Evolutionary conservation across 495 filamentous ascomycete genomes (phyloP), one percentile per base, ranked within the genome.

Genomic region (Penicillium macrosclerotiorum): DNA sequence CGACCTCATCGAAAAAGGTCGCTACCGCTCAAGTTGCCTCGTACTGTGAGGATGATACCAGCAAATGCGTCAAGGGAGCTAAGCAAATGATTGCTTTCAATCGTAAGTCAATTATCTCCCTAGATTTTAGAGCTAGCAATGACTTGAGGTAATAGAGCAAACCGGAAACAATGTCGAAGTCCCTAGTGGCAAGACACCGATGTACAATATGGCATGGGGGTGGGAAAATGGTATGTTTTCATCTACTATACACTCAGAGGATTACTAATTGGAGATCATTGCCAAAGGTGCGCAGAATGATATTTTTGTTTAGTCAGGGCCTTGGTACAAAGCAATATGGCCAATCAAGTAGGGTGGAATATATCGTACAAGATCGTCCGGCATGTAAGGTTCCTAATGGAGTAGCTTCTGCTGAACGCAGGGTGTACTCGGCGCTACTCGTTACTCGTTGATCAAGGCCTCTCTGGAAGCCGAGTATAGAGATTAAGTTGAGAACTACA

Each of bases 61-160:
- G 51, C 13, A 69, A 71, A 25, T 82, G 78, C 45, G 63, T 75
- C 11, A 49, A 58, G 17, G 78, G 78, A 1, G 68, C 78, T 2
- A 80, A 82, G 62, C 78, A 79, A 49, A 78, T 78, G 67, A 68
- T 76, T 32, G 74, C 67, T 3, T 76, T 69, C 67, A 63, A 77
- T 44, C 75, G 65, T 68, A 45, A 41, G 64, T 55, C 6, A 35
- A 14, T 38, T 26, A 20, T 9, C 17, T 29, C 14, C 18, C 38
- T 25, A 22, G 19, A 37, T 26, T 3, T 2, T 7, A 37, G 42
- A 13, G 6, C 11, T 31, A 24, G 3, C 36, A 14, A 11, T 36
- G 25, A 29, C 36, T 44, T 20, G 37, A 19, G 17, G 8, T 33
- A 8, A 45, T 32, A 60, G 57, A 60, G 36, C 8, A 42, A 44